These are phyloP conservation scores for Trichomonas vaginalis DNA, from an alignment of 208 protist genomes.

Conservation along the genomic window DNA sequence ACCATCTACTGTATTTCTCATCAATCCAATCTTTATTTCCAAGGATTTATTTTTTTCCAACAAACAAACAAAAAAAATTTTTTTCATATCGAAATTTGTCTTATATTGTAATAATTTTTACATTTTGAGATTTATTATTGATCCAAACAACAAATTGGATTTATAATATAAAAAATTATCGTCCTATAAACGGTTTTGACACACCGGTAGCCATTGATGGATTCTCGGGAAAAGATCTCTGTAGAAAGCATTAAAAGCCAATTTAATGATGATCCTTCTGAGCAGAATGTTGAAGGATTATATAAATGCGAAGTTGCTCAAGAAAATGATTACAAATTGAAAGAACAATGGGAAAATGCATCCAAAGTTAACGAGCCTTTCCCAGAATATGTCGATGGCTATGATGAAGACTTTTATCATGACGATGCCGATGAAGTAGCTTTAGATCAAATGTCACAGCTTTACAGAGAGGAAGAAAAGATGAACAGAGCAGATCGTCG, in stretches of 20 bases:
- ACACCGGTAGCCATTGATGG: no score
- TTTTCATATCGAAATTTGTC: no score
- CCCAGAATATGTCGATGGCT: neutral
- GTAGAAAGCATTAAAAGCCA: neutral
- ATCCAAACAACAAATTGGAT: no score
- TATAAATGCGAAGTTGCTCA: neutral
- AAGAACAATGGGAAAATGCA: neutral
- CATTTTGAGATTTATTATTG: no score
- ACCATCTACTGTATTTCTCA: no score
- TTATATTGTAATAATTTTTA: no score
- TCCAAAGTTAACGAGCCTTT: neutral
- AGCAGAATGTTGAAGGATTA: neutral
- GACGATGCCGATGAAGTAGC: neutral
- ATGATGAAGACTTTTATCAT: neutral
- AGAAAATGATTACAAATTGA: neutral
- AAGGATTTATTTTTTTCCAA: no score
- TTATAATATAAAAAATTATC: no score
- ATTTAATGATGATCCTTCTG: neutral
- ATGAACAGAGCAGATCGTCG: neutral
- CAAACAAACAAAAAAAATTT: no score
- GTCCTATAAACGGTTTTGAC: no score
- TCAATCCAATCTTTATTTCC: no score
- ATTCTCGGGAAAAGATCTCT: neutral
- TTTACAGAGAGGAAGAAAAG: neutral
- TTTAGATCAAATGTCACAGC: neutral